Evolutionary conservation across 495 filamentous ascomycete species (phyloP), one percentile per base, ranked within the genome.

Genomic region (Tuber indicum): DNA sequence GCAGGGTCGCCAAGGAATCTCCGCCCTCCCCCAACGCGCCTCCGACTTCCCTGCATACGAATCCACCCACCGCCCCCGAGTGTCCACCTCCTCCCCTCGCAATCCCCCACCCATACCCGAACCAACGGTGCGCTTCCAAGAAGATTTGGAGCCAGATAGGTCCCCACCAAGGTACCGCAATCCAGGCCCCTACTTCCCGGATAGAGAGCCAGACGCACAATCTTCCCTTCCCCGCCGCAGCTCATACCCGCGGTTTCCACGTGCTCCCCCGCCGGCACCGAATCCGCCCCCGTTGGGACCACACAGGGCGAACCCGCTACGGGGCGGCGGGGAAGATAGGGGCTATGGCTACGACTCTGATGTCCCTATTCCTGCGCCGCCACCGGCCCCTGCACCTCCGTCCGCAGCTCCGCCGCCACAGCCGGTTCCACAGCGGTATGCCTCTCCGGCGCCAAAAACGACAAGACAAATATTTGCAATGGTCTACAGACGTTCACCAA

Each of bases 1-100:
- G 44, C 75, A 79, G 52, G 77, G 75, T 36, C 77, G 77, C 44
- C 75, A 77, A 71, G 74, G 43, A 32, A 79, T 79, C 7, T 76
- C 77, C n/a, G 52, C 52, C 19, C 77, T 79, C 10, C 26, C 52
- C 19, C 75, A 79, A 23, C 71, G 71, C 26, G 74, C 39, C 71
- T 52, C 75, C 23, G 77, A 79, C 71, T 79, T 79, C 71, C 77
- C 77, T 41, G 58, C 77, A 36, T 78, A 66, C 41, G 45, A 46
- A 62, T 77, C 74, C 72, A 74, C 71, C 41, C 46, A n/a, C 21
- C 72, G 77, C 21, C 72, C 58, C 32, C 75, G 77, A 36, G 41
- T 74, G 26, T 71, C 70, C 3, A 41, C 39, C 39, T 44, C 70
- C 19, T 75, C 76, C 70, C 10, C 32, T 36, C 71, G 43, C 45